Conservation (phyloP, 2,329 filamentous ascomycete genomes). For the Fusarium vanettenii region DNA sequence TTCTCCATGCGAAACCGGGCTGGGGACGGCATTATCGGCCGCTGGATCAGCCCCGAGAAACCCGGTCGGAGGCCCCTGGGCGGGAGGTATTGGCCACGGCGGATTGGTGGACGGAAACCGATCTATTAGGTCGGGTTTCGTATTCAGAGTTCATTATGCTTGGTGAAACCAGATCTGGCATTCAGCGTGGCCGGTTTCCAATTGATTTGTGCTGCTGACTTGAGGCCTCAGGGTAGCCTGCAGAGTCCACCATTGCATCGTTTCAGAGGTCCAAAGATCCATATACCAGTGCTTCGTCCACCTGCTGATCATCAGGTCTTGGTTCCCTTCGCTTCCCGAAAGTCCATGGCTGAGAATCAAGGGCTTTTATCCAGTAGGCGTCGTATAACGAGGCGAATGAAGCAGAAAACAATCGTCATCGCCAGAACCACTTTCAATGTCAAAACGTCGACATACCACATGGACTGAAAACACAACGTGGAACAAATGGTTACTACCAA, state of each 20-base stretch:
- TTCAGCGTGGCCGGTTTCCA: not conserved
- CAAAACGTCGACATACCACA: not conserved
- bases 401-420: not conserved
- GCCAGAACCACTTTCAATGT: not conserved
- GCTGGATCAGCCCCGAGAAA: not conserved
- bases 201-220: not conserved
- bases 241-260: not conserved
- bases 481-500: slow-evolving; percentile 26
- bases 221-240: not conserved
- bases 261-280: not conserved
- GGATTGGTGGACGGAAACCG: not conserved
- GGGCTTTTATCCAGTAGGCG: not conserved
- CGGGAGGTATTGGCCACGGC: not conserved
- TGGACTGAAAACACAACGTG: not conserved
- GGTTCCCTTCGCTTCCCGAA: not conserved
- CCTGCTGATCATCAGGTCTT: not conserved
- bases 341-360: not conserved
- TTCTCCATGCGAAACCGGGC: slow-evolving; percentile 3
- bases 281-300: not conserved
- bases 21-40: slow-evolving; percentile 1
- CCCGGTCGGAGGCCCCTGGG: slow-evolving; percentile 6
- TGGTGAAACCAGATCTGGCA: slow-evolving; percentile 1
- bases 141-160: not conserved
- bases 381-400: not conserved
- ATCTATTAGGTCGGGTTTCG: not conserved